Evolutionary conservation across 495 filamentous ascomycete species (phyloP).

Genomic region (Aspergillus conjunctus): DNA sequence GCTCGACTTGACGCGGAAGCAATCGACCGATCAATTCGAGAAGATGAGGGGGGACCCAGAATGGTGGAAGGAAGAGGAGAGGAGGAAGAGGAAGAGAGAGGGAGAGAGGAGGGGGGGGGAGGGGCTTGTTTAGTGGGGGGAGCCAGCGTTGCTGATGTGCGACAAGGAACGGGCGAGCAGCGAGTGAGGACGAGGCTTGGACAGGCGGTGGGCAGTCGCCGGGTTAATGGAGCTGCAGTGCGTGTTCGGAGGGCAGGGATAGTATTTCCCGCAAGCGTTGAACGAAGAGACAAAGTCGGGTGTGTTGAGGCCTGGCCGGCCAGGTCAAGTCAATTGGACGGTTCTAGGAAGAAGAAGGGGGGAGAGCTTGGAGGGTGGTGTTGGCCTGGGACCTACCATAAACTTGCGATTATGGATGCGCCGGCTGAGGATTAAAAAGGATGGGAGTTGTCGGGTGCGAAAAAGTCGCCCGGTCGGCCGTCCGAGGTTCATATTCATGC

Average conservation of each 20-base stretch:
- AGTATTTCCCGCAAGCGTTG: slow-evolving; percentile 13
- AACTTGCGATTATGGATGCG: slow-evolving; percentile 7
- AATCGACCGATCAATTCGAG: slow-evolving; percentile 27
- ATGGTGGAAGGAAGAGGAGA: slow-evolving; percentile 16
- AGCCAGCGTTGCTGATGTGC: slow-evolving; percentile 47
- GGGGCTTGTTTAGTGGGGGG: slow-evolving; percentile 48
- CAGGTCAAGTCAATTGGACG: slow-evolving; percentile 16
- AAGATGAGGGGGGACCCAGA: slow-evolving; percentile 12
- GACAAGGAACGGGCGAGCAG: slow-evolving; percentile 31
- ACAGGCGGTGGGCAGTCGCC: slow-evolving; percentile 45
- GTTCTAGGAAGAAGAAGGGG: slow-evolving; percentile 2
- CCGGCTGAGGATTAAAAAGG: slow-evolving; percentile 17
- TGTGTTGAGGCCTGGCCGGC: slow-evolving; percentile 5
- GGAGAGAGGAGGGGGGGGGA: slow-evolving; percentile 40
- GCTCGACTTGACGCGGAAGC: slow-evolving; percentile 30
- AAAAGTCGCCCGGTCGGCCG: slow-evolving; percentile 8
- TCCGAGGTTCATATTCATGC: slow-evolving; percentile 17
- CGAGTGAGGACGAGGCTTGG: slow-evolving; percentile 31
- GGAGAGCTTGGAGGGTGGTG: not conserved
- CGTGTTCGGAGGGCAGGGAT: slow-evolving; percentile 18
- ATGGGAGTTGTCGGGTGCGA: slow-evolving; percentile 17
- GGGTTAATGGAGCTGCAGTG: slow-evolving; percentile 38
- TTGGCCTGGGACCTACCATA: slow-evolving; percentile 13
- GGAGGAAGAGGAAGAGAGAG: slow-evolving; percentile 27
- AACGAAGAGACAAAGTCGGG: slow-evolving; percentile 7